Evolutionary conservation across 805 yeast species (phyloP).

Genomic region (Candida nitratophila): DNA sequence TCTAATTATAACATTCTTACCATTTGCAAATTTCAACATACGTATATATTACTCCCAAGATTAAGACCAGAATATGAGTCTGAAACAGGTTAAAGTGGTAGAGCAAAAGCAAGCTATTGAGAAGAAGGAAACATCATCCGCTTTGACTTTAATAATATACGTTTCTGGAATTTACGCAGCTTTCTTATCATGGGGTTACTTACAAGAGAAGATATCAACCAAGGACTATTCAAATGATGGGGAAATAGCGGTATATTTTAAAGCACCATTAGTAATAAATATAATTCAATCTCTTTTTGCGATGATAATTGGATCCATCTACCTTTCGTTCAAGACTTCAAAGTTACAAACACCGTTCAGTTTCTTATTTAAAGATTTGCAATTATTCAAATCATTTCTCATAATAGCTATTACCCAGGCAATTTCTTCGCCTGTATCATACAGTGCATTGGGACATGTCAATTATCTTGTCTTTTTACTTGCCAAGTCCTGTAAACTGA

Average conservation of each 20-base stretch:
- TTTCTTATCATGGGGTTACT: constrained; percentile 84
- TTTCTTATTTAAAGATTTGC: constrained; percentile 26
- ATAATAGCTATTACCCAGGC: constrained; percentile 70
- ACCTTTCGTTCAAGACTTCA: constrained; percentile 34
- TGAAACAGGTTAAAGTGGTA: background rate
- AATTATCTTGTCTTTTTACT: constrained; percentile 79
- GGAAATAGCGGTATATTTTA: constrained; percentile 37
- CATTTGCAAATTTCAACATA: too few species aligned
- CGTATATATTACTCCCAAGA: too few species aligned
- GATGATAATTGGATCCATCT: constrained; percentile 55
- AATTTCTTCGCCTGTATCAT: constrained; percentile 76
- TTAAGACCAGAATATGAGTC: too few species aligned
- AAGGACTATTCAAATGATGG: constrained; percentile 57
- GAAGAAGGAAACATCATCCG: background rate
- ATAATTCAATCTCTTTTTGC: constrained; percentile 71
- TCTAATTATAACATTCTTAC: too few species aligned
- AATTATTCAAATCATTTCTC: constrained; percentile 30
- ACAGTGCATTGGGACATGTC: constrained; percentile 70
- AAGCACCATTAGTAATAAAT: constrained; percentile 75
- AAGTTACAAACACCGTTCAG: constrained; percentile 24
- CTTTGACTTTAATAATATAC: constrained; percentile 21
- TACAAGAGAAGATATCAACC: constrained; percentile 83
- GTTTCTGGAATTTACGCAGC: constrained; percentile 73
- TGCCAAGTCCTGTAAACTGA: constrained; percentile 88
- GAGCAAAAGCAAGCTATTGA: background rate